phyloP scores from a whole-genome alignment of 192 early-diverging fungal genomes.

The Lobosporangium transversale region DNA sequence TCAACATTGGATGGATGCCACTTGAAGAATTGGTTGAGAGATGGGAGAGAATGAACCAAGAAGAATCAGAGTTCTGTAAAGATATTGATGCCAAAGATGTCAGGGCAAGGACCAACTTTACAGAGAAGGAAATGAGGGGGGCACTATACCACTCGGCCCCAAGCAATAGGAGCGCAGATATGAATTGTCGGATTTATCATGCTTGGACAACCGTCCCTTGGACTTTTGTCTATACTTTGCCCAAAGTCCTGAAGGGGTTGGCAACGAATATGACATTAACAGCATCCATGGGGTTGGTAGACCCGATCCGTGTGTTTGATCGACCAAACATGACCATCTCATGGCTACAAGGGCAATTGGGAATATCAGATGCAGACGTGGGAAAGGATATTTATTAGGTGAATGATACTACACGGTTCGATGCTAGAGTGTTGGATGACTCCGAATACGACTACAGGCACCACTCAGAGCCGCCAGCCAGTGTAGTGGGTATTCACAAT shows the following conservation, averaged over 20 bases:
- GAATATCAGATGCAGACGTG: neutral
- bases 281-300: neutral
- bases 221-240: conserved; percentile 12
- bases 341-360: conserved; percentile 8
- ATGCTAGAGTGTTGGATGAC: conserved; percentile 21
- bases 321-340: conserved; percentile 11
- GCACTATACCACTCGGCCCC: neutral
- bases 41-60: neutral
- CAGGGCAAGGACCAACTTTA: neutral
- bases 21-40: neutral
- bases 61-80: neutral
- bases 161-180: neutral
- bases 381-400: conserved; percentile 10
- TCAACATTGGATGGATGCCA: neutral
- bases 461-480: neutral
- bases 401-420: neutral
- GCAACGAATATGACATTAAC: neutral
- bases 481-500: conserved; percentile 22
- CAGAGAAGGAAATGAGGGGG: neutral
- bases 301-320: conserved; percentile 17
- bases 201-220: conserved; percentile 13
- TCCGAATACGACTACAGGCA: conserved; percentile 3
- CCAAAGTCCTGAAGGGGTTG: neutral
- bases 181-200: conserved; percentile 4
- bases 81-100: neutral